phyloP scores from a whole-genome alignment of 2,329 filamentous ascomycete genomes.

The Fonsecaea nubica region DNA sequence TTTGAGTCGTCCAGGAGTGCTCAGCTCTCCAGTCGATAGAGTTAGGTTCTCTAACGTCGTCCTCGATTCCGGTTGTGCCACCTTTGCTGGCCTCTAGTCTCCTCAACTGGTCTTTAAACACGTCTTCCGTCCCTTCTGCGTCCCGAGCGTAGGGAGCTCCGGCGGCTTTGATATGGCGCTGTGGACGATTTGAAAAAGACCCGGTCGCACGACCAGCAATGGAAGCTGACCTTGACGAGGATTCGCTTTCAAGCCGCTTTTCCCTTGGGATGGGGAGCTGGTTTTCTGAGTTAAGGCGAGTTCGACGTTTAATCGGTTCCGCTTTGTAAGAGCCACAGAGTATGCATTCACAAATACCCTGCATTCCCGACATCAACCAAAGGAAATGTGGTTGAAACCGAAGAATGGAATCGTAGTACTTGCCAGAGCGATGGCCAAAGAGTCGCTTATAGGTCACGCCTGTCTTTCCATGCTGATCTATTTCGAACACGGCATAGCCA shows the following conservation, averaged over 20 bases:
- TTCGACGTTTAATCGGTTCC: constrained; percentile 30
- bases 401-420: constrained; percentile 60
- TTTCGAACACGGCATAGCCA: constrained; percentile 61
- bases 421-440: constrained; percentile 62
- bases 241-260: constrained; percentile 21
- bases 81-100: constrained; percentile 50
- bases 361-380: constrained; percentile 59
- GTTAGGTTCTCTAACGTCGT: constrained; percentile 55
- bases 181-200: constrained; percentile 33
- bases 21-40: constrained; percentile 66
- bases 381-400: constrained; percentile 65
- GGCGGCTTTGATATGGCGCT: constrained; percentile 35
- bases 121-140: constrained; percentile 61
- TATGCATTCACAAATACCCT: constrained; percentile 57
- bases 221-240: constrained; percentile 26
- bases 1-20: constrained; percentile 32
- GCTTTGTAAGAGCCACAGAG: constrained; percentile 48
- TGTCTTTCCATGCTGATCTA: constrained; percentile 48
- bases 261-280: neutral
- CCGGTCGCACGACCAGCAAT: constrained; percentile 22
- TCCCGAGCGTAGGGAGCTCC: constrained; percentile 45
- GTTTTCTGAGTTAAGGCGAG: constrained; percentile 10
- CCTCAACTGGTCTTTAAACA: constrained; percentile 58
- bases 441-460: constrained; percentile 60
- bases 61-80: constrained; percentile 48